phyloP scores from a whole-genome alignment of 768 basidiomycete genomes.

The Mycena rosella region DNA sequence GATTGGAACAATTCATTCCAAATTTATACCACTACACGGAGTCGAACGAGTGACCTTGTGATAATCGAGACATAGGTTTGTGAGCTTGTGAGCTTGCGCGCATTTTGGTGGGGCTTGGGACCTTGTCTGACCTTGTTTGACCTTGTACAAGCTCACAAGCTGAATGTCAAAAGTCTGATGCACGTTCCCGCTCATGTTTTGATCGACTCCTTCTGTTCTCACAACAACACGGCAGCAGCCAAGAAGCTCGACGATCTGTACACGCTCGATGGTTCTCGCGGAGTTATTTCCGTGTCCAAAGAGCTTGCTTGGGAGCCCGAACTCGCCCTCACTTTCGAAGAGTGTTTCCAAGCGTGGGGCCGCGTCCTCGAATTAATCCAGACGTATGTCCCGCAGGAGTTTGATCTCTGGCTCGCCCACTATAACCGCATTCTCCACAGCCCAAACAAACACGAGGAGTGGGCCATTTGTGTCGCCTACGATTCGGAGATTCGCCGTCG shows the following conservation, averaged over 20 bases:
- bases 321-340: conserved; percentile 33
- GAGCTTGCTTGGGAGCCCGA: conserved; percentile 24
- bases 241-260: background rate
- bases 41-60: too few relatives aligned
- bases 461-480: conserved; percentile 33
- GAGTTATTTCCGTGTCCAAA: conserved; percentile 22
- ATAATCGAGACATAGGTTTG: too few relatives aligned
- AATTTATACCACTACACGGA: too few relatives aligned
- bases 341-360: conserved; percentile 41
- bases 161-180: too few relatives aligned
- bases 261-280: conserved; percentile 3
- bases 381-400: conserved; percentile 23
- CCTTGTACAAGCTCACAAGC: too few relatives aligned
- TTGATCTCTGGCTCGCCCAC: conserved; percentile 29
- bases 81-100: too few relatives aligned
- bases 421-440: conserved; percentile 30
- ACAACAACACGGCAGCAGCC: background rate
- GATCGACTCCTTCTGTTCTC: conserved; percentile 32
- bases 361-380: conserved; percentile 32
- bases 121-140: too few relatives aligned
- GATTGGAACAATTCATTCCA: too few relatives aligned
- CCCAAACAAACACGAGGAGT: conserved; percentile 22
- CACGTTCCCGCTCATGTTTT: conserved; percentile 39
- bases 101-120: too few relatives aligned
- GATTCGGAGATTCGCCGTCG: conserved; percentile 32